Percentiles rank a stretch among this genome's conserved stretches.
Evolutionary conservation across 352 stramenopile genomes (phyloP).

Genomic region (Phytophthora tubulina): DNA sequence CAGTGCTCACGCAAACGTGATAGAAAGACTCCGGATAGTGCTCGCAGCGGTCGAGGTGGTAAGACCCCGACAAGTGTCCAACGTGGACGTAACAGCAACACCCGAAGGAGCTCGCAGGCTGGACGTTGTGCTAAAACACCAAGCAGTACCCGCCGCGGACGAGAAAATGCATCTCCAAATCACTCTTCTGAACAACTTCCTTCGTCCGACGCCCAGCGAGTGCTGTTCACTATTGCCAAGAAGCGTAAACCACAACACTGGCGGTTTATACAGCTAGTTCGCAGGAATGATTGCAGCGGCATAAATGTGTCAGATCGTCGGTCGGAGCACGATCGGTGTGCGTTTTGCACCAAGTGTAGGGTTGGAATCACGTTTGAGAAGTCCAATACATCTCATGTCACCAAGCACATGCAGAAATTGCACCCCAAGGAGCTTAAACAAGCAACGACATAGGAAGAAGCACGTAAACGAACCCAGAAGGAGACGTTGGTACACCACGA

Average conservation of each 20-base stretch:
- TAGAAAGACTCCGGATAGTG: no score
- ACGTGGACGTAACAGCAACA: no score
- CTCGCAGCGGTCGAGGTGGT: no score
- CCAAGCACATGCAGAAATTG: neutral
- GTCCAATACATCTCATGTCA: neutral
- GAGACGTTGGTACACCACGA: neutral
- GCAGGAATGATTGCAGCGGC: neutral
- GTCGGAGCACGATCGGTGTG: neutral
- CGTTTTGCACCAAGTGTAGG: neutral
- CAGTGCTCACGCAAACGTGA: no score
- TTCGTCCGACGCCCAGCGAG: no score
- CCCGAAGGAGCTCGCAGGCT: no score
- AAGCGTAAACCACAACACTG: neutral
- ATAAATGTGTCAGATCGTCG: neutral
- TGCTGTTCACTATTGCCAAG: neutral
- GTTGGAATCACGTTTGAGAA: neutral
- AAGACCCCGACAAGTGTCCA: no score
- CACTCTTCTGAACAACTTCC: no score
- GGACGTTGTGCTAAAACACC: no score
- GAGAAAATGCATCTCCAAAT: no score
- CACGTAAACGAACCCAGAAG: neutral
- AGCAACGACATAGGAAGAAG: neutral
- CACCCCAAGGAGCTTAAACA: slow-evolving; percentile 1
- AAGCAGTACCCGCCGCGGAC: no score
- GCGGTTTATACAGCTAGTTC: neutral